phyloP scores from a whole-genome alignment of 805 yeast species.

The Schwanniomyces vanrijiae region DNA sequence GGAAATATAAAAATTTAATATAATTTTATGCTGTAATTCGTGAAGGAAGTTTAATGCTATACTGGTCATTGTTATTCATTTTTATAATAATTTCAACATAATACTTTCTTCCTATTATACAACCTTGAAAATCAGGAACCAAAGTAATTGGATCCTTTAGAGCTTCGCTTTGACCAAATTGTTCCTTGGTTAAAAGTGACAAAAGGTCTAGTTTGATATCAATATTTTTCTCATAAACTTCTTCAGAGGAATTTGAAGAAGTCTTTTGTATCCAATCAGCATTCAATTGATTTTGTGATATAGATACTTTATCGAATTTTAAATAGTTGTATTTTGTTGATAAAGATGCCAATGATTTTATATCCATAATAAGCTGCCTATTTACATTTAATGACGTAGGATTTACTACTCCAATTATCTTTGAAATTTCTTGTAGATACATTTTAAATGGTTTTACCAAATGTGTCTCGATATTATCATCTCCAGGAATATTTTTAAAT shows the following conservation, averaged over 20 bases:
- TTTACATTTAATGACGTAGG: constrained; percentile 27
- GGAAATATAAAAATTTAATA: too few relatives aligned
- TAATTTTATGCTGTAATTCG: not conserved
- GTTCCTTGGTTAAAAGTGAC: constrained; percentile 18
- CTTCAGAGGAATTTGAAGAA: constrained; percentile 4
- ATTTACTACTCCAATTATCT: constrained; percentile 21
- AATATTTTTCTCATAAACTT: constrained; percentile 10
- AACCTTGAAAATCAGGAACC: constrained; percentile 40
- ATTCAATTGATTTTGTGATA: constrained; percentile 12
- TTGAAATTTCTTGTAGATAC: constrained; percentile 17
- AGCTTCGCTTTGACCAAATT: not conserved
- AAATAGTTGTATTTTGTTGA: constrained; percentile 27
- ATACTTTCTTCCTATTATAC: constrained; percentile 32
- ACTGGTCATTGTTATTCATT: constrained; percentile 19
- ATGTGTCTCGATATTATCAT: constrained; percentile 32
- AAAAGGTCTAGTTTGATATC: constrained; percentile 15
- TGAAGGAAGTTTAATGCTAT: constrained; percentile 28
- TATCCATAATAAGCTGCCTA: constrained; percentile 27
- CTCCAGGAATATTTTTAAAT: constrained; percentile 33
- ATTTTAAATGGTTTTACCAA: constrained; percentile 25
- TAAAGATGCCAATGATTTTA: constrained; percentile 24
- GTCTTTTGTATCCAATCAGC: not conserved
- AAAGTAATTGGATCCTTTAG: constrained; percentile 25
- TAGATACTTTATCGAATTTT: constrained; percentile 17
- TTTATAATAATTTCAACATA: constrained; percentile 22